Evolutionary conservation across 148 eudicot genomes (phyloP).

Genomic region (Vaccinium corymbosum): DNA sequence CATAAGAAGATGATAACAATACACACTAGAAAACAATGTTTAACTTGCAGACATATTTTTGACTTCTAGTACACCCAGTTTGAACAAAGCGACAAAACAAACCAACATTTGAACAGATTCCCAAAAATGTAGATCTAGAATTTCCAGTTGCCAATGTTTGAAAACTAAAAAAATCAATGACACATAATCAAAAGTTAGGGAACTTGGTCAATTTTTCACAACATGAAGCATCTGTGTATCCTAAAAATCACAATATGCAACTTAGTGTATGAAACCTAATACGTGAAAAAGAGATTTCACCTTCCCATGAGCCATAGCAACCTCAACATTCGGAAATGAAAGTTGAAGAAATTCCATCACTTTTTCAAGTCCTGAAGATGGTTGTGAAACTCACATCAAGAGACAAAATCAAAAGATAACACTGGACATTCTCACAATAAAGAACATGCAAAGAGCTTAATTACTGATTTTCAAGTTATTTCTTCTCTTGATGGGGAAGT

Average conservation of each 20-base stretch:
- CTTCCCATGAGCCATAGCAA: constrained; percentile 97
- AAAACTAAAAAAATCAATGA: not conserved
- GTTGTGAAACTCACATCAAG: constrained; percentile 12
- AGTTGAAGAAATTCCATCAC: constrained; percentile 62
- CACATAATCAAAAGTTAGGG: not conserved
- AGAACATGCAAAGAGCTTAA: not conserved
- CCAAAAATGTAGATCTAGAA: not conserved
- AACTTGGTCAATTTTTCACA: constrained; percentile 6
- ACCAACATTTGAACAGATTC: not conserved
- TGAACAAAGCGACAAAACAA: not conserved
- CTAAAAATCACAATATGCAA: not conserved
- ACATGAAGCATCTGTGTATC: not conserved
- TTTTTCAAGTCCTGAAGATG: constrained; percentile 76
- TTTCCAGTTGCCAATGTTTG: not conserved
- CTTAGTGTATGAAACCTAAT: not conserved
- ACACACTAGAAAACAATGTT: not conserved
- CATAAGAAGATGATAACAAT: not conserved
- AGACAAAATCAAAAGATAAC: constrained; percentile 1
- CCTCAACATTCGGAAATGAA: constrained; percentile 70
- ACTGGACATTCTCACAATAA: not conserved
- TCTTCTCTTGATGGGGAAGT: not conserved
- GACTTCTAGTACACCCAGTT: not conserved
- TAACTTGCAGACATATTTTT: not conserved
- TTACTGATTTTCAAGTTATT: not conserved
- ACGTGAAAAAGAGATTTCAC: constrained; percentile 26